Evolutionary conservation across 2,329 filamentous ascomycete genomes (phyloP), one percentile per base, ranked within the genome.

Genomic region (Aspergillus ibericus): DNA sequence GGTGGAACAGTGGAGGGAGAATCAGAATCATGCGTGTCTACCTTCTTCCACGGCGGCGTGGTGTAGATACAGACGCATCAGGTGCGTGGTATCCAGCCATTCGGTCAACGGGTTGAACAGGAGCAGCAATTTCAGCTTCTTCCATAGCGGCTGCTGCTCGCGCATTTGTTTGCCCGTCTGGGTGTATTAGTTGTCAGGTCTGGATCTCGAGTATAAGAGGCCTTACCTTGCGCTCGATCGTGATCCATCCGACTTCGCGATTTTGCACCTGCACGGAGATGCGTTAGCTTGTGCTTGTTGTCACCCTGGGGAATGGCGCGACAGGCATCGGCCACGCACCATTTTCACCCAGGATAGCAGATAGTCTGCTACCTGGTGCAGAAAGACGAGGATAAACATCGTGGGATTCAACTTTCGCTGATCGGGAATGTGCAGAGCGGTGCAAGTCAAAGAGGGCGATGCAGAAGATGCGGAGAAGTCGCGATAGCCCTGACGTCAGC

Each of bases 61-160:
- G 53, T 78, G 75, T 29, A 77, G 70, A 51, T 71, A 73, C 15
- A 75, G 59, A 15, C 75, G 70, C 69, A 78, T 69, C 7, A 64
- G 56, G 54, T 75, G 70, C 0, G 74, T 78, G 4, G 62, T 69
- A 59, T 77, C 74, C 34, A 79, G 67, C 77, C 74, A 79, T 67
- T 77, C 76, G 6, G 66, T 72, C 1, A 75, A 44, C 2, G 72
- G 75, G 55, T 78, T 80, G 68, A 79, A 79, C 7, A 80, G 69
- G 0, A 79, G 22, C 4, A 78, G 61, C 5, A 80, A 64, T 59
- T 77, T 78, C 16, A 78, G 18, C 53, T 79, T 79, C 64, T 79
- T 76, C 56, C 65, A 65, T 18, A 79, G 65, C 0, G 74, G 68
- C 55, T 78, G 72, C 57, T 78, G 70, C 59, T 80, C 75, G 20